Percentiles rank a stretch among this genome's conserved stretches.
Evolutionary conservation across 345 rosid species (phyloP).

Genomic region (Garcia nutans): DNA sequence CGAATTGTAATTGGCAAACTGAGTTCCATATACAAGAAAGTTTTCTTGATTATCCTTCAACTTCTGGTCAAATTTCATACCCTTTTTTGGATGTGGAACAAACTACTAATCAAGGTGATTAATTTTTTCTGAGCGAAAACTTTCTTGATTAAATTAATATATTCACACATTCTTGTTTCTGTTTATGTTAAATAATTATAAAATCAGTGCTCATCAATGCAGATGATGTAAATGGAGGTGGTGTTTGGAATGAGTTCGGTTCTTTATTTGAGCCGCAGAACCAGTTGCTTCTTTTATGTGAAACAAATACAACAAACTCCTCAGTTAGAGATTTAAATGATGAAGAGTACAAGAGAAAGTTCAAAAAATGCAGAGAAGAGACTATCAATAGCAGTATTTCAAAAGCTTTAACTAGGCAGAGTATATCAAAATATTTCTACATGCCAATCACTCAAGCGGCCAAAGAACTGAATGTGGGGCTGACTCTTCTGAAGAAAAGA

Average conservation of each 20-base stretch:
- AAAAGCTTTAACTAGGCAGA: constrained; percentile 36
- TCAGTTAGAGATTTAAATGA: constrained; percentile 10
- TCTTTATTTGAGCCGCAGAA: constrained; percentile 21
- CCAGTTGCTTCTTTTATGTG: neutral
- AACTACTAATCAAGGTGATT: constrained; percentile 31
- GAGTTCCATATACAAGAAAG: constrained; percentile 26
- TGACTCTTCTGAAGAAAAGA: constrained; percentile 63
- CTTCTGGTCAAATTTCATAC: constrained; percentile 15
- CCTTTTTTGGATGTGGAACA: constrained; percentile 27
- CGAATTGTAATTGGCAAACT: constrained; percentile 25
- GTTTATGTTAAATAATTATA: neutral
- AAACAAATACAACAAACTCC: neutral
- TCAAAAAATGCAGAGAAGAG: constrained; percentile 15
- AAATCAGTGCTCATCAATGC: neutral
- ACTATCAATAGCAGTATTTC: neutral
- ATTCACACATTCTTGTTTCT: neutral
- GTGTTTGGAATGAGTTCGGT: constrained; percentile 34
- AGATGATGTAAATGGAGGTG: constrained; percentile 19
- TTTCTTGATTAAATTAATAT: neutral
- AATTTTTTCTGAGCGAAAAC: neutral
- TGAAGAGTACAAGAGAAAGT: constrained; percentile 12
- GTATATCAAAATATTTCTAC: constrained; percentile 44
- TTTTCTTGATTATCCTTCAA: constrained; percentile 24
- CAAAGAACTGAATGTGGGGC: constrained; percentile 54
- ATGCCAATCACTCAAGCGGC: constrained; percentile 70